Percentiles rank a stretch among this genome's conserved stretches.
These are phyloP conservation scores for Nothomitra cinnamomea DNA, from an alignment of 2,329 filamentous ascomycete species.

Conservation along the genomic window DNA sequence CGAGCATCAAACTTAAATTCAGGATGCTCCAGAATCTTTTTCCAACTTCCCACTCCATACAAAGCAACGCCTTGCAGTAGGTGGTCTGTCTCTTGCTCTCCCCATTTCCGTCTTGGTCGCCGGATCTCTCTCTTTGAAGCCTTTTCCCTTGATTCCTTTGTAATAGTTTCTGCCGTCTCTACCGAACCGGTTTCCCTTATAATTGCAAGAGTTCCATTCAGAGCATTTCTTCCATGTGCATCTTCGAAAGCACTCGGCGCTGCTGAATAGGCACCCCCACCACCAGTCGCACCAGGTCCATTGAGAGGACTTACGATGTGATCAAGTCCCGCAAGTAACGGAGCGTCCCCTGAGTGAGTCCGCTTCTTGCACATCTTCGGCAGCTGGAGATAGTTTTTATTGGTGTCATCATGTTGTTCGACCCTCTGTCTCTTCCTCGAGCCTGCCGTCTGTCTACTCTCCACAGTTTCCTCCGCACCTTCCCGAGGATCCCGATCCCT, in stretches of 20 bases:
- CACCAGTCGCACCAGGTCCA: neutral
- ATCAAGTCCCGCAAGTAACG: neutral
- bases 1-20: slow-evolving; percentile 40
- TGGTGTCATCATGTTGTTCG: slow-evolving; percentile 23
- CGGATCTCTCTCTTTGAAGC: slow-evolving; percentile 17
- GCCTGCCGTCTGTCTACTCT: slow-evolving; percentile 17
- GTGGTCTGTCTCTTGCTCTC: slow-evolving; percentile 41
- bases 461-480: slow-evolving; percentile 6
- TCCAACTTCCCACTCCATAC: slow-evolving; percentile 49
- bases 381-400: slow-evolving; percentile 28
- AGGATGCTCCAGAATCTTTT: slow-evolving; percentile 38
- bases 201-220: neutral
- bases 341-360: neutral
- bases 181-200: neutral
- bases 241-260: slow-evolving; percentile 1
- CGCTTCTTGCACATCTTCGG: slow-evolving; percentile 18
- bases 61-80: slow-evolving; percentile 40
- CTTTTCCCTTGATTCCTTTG: neutral
- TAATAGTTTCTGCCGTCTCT: slow-evolving; percentile 7
- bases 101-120: slow-evolving; percentile 38
- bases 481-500: neutral
- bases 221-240: neutral
- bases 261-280: neutral
- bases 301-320: slow-evolving; percentile 1
- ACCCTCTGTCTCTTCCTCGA: slow-evolving; percentile 27